Evolutionary conservation across 257 asterid species (phyloP).

Genomic region (Agastache rugosa): DNA sequence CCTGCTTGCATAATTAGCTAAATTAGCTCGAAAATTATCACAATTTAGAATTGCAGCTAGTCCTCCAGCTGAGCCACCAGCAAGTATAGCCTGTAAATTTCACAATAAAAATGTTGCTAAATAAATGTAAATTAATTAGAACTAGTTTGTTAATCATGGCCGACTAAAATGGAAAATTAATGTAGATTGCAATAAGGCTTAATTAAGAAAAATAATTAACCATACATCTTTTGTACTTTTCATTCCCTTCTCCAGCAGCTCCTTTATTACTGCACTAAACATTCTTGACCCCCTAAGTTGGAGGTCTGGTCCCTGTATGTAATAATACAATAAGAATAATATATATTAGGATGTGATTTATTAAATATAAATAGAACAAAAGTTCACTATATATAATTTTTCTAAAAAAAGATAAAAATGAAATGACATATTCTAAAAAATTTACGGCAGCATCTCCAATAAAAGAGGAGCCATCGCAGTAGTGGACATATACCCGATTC

Average conservation of each 20-base stretch:
- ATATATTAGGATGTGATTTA: no score
- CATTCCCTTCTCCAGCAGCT: slow-evolving; percentile 43
- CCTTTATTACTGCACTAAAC: slow-evolving; percentile 38
- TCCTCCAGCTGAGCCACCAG: slow-evolving; percentile 62
- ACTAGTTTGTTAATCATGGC: background rate
- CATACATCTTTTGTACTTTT: slow-evolving; percentile 38
- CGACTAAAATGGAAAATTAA: no score
- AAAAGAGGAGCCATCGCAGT: slow-evolving; percentile 49
- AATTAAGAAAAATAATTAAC: no score
- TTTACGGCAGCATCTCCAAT: slow-evolving; percentile 44
- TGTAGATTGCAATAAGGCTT: no score
- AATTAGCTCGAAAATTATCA: slow-evolving; percentile 43
- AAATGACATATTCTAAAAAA: background rate
- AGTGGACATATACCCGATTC: slow-evolving; percentile 43
- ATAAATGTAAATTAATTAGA: background rate
- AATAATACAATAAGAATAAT: no score
- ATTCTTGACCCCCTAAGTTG: slow-evolving; percentile 49
- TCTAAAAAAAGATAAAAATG: no score
- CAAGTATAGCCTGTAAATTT: slow-evolving; percentile 44
- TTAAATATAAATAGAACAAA: no score
- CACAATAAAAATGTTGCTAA: no score
- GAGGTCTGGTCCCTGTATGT: slow-evolving; percentile 8
- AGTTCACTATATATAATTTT: no score
- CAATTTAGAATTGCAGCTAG: slow-evolving; percentile 52
- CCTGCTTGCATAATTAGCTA: slow-evolving; percentile 25